Percentiles rank a stretch among this genome's conserved stretches.
These are phyloP conservation scores for Solanum peruvianum DNA, from an alignment of 257 asterid genomes.

Conservation along the genomic window DNA sequence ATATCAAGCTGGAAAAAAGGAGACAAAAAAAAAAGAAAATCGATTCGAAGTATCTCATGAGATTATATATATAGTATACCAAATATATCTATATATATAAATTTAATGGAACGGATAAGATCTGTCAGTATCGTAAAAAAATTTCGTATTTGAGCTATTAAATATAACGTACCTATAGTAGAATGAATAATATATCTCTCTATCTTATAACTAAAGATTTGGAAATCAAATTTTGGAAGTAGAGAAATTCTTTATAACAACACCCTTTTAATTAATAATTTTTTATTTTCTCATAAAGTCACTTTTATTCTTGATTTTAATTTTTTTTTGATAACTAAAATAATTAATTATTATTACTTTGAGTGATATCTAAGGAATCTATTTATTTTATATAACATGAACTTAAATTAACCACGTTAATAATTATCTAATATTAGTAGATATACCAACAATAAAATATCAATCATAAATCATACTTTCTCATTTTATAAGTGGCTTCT, in stretches of 20 bases:
- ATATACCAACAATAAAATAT: background rate
- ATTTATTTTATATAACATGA: rapidly evolving
- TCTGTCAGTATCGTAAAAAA: background rate
- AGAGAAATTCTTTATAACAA: background rate
- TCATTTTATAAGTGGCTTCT: background rate
- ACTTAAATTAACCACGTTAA: background rate
- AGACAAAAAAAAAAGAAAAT: background rate
- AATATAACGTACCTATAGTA: background rate
- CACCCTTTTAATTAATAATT: background rate
- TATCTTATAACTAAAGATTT: background rate
- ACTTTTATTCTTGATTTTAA: rapidly evolving
- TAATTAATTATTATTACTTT: background rate
- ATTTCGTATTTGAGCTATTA: background rate
- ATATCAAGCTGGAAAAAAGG: background rate
- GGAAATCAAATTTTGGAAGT: rapidly evolving
- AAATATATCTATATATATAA: background rate
- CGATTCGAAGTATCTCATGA: background rate
- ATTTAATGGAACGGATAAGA: background rate
- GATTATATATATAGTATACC: background rate
- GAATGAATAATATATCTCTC: background rate
- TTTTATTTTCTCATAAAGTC: background rate
- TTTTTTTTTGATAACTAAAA: too few relatives aligned
- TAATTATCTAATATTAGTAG: background rate
- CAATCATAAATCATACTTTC: background rate
- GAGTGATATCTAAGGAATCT: rapidly evolving